Evolutionary conservation across 2,329 filamentous ascomycete species (phyloP).

Genomic region (Diaporthe eres): DNA sequence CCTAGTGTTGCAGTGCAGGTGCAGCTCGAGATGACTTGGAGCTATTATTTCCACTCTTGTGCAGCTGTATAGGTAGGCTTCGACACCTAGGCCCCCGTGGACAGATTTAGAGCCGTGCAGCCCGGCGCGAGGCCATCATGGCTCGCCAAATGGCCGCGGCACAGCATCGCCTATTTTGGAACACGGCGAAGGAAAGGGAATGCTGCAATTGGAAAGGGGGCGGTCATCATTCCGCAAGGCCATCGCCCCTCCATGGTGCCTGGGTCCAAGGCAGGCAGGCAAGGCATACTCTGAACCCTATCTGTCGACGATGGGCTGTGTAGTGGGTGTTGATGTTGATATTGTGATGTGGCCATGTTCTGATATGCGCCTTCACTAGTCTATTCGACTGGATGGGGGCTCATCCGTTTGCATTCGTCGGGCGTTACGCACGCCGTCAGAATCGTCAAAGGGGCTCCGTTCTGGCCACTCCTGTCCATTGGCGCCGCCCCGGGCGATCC

Average conservation of each 20-base stretch:
- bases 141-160: neutral
- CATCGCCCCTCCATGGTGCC: neutral
- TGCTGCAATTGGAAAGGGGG: neutral
- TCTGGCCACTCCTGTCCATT: neutral
- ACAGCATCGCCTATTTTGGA: constrained; percentile 24
- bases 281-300: constrained; percentile 14
- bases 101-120: constrained; percentile 17
- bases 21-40: neutral
- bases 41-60: neutral
- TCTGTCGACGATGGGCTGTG: constrained; percentile 9
- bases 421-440: constrained; percentile 27
- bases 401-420: constrained; percentile 13
- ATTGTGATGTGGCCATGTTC: neutral
- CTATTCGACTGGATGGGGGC: neutral
- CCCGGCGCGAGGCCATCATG: constrained; percentile 8
- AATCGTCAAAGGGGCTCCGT: neutral
- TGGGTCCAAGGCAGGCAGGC: neutral
- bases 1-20: neutral
- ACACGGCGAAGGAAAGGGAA: neutral
- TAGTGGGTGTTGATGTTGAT: neutral
- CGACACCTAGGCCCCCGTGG: neutral
- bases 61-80: neutral
- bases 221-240: constrained; percentile 9
- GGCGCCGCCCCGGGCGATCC: constrained; percentile 23
- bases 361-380: neutral